Evolutionary conservation across 108 stramenopile genomes (phyloP).

Genomic region (Nitzschia sp.): DNA sequence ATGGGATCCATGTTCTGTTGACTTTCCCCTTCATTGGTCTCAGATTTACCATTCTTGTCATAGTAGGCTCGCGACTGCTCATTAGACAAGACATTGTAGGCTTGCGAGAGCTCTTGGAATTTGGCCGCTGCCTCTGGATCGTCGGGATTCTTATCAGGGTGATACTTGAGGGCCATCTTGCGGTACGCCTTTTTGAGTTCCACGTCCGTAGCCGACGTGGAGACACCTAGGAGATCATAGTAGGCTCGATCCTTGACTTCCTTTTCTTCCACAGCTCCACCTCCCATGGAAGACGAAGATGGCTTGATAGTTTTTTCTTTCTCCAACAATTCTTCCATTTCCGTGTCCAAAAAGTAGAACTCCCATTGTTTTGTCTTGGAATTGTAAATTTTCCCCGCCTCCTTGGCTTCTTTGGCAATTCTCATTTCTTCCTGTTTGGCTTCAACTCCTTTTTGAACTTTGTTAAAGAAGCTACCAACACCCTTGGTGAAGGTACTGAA

Average conservation of each 20-base stretch:
- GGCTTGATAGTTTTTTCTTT: constrained; percentile 27
- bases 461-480: constrained; percentile 18
- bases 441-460: constrained; percentile 21
- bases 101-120: constrained; percentile 86
- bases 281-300: neutral
- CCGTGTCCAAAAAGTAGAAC: constrained; percentile 45
- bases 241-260: constrained; percentile 84
- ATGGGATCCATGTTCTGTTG: constrained; percentile 69
- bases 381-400: constrained; percentile 44
- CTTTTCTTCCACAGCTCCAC: neutral
- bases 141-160: constrained; percentile 87
- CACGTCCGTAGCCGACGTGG: constrained; percentile 63
- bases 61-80: constrained; percentile 74
- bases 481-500: constrained; percentile 14
- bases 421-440: constrained; percentile 26
- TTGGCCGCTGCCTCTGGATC: constrained; percentile 82
- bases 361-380: constrained; percentile 34
- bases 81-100: constrained; percentile 83
- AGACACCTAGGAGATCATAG: constrained; percentile 82
- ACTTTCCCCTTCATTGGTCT: constrained; percentile 44
- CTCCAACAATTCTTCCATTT: constrained; percentile 38
- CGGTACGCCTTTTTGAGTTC: constrained; percentile 93
- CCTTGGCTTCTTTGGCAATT: constrained; percentile 35
- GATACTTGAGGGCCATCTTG: constrained; percentile 76
- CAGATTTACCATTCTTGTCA: constrained; percentile 78